A percentile compares a stretch with the other conserved stretches of the same genome.
phyloP scores from a whole-genome alignment of 257 asterid species.

The Solanum corneliomulleri region DNA sequence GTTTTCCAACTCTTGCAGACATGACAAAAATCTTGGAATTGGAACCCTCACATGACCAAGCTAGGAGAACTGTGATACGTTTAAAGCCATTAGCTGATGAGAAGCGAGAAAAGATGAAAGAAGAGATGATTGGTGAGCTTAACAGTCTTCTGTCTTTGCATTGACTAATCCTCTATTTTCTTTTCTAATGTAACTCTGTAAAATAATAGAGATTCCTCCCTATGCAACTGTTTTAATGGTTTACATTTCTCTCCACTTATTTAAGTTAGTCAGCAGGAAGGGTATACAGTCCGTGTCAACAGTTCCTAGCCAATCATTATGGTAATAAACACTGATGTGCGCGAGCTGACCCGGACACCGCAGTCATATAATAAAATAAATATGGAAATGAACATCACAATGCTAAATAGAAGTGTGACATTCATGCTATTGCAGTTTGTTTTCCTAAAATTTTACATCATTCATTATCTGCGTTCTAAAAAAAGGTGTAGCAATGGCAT shows the following conservation, averaged over 20 bases:
- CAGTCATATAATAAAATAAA: neutral
- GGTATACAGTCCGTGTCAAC: neutral
- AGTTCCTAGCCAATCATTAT: neutral
- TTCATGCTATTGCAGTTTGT: neutral
- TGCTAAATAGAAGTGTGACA: neutral
- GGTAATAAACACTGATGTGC: neutral
- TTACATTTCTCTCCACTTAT: neutral
- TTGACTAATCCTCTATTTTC: neutral
- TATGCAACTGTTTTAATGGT: neutral
- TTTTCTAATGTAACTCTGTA: neutral
- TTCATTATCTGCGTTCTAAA: neutral
- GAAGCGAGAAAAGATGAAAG: slow-evolving; percentile 96
- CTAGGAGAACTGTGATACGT: slow-evolving; percentile 62
- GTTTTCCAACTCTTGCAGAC: slow-evolving; percentile 32
- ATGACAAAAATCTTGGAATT: slow-evolving; percentile 68
- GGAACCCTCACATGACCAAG: slow-evolving; percentile 74
- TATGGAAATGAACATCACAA: neutral
- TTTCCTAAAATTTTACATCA: neutral
- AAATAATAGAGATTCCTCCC: neutral
- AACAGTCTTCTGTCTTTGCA: neutral
- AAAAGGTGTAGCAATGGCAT: neutral
- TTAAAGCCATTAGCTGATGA: slow-evolving; percentile 91
- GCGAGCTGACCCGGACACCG: neutral
- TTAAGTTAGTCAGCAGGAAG: neutral
- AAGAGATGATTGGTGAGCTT: slow-evolving; percentile 90